Conservation (phyloP, 75 land plant species). For the Pseudotsuga menziesii region DNA sequence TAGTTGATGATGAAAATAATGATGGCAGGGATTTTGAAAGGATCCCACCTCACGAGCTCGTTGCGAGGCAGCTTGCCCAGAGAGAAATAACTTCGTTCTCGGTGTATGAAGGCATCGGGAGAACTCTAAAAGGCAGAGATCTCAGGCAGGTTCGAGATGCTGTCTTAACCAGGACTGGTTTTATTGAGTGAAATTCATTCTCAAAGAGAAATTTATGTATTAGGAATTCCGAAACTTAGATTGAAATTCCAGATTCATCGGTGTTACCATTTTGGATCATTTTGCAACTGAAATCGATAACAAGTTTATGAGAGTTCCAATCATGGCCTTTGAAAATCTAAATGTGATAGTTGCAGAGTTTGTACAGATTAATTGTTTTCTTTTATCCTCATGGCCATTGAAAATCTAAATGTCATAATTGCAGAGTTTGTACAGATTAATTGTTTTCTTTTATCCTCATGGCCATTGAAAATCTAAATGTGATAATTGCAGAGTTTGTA, state of each 20-base stretch:
- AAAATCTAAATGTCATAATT: no score
- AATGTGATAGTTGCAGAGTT: no score
- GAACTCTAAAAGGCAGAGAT: constrained; percentile 84
- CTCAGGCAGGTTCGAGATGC: constrained; percentile 75
- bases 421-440: no score
- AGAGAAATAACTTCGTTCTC: constrained; percentile 60
- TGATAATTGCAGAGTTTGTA: no score
- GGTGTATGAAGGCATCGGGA: constrained; percentile 76
- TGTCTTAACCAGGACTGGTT: constrained; percentile 64
- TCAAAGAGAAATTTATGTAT: background rate
- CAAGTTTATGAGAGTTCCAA: no score
- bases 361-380: no score
- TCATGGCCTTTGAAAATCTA: no score
- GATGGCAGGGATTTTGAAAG: constrained; percentile 24
- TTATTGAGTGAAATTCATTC: constrained; percentile 33
- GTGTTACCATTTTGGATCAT: background rate
- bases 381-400: no score
- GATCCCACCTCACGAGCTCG: constrained; percentile 73
- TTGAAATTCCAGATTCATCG: background rate
- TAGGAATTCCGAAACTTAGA: background rate
- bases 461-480: no score
- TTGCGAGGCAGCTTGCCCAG: constrained; percentile 51
- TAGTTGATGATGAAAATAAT: background rate
- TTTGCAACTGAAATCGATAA: no score
- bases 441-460: no score